Evolutionary conservation across 768 basidiomycete species (phyloP), one percentile per base, ranked within the genome.

Genomic region (Thelephora ganbajun): DNA sequence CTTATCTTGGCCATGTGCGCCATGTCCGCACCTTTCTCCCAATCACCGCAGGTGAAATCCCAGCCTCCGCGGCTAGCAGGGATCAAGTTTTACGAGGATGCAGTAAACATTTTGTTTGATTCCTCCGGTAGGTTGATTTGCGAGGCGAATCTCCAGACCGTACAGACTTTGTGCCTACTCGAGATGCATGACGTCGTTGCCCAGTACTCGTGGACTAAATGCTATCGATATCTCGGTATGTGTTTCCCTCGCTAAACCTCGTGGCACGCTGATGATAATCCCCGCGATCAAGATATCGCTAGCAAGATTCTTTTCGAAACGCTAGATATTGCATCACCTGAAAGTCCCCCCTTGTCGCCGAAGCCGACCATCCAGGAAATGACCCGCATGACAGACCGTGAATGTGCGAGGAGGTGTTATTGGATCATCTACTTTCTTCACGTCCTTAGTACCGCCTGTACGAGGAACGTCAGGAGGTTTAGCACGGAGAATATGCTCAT

Each of bases 351-450:
- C 47, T 67, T 76, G 51, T 37, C 54, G 26, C 42, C 74, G 37
- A 76, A 77, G 45, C 69, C 77, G 50, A 66, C 74, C 46, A 73
- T 76, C 46, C 76, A 76, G 53, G 76, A 77, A 19, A 71, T 79
- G 51, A 67, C 68, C 47, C 73, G 73, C 22, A 54, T 50, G 43
- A 76, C 83, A 53, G 79, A 85, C 56, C 80, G 77, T 50, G 85
- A 90, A 66, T 82, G 81, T 51, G 69, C 79, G n/a, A 79, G 86
- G 42, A 77, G 86, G 48, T 77, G 83, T 49, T 87, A 88, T 62
- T 89, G 86, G 85, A 68, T 84, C 47, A 75, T 84, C 49, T 76
- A 79, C 57, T 64, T 77, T 50, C 68, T 82, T 57, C 77, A 81
- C 56, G 61, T 66, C 54, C 64, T 73, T 20, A 62, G 63, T 37